These are phyloP conservation scores for Carex kokanica DNA, from an alignment of 176 grass and related monocot genomes.

Conservation along the genomic window DNA sequence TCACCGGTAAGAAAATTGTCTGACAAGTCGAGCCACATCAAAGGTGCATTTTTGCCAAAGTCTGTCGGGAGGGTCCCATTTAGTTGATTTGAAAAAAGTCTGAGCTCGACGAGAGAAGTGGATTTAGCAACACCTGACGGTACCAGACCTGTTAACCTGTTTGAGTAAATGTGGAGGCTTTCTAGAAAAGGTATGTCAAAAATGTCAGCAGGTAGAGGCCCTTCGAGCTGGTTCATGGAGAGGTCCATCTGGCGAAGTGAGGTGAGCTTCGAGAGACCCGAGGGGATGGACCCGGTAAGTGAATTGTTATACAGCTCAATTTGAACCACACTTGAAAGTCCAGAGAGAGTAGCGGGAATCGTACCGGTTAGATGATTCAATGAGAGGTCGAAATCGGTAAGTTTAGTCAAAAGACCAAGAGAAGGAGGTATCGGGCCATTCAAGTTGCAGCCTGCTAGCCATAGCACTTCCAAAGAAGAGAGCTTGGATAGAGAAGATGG, in stretches of 20 bases:
- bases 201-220: constrained; percentile 67
- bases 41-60: constrained; percentile 52
- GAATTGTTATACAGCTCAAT: constrained; percentile 87
- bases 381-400: constrained; percentile 72
- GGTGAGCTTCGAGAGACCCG: constrained; percentile 37
- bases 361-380: constrained; percentile 51
- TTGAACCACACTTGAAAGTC: constrained; percentile 45
- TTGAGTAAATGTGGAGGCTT: constrained; percentile 59
- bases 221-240: constrained; percentile 57
- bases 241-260: constrained; percentile 44
- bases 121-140: constrained; percentile 36
- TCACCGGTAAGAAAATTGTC: constrained; percentile 57
- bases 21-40: constrained; percentile 60
- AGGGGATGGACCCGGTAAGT: constrained; percentile 51
- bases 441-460: constrained; percentile 62
- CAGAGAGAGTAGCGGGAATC: constrained; percentile 38
- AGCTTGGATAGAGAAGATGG: constrained; percentile 51
- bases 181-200: constrained; percentile 60
- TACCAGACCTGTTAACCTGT: constrained; percentile 46
- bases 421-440: constrained; percentile 55
- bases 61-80: constrained; percentile 54
- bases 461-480: constrained; percentile 49
- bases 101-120: constrained; percentile 48
- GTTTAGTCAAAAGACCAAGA: constrained; percentile 55
- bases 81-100: constrained; percentile 60